Conservation (phyloP, 768 basidiomycete species). For the Podaxis sp. region DNA sequence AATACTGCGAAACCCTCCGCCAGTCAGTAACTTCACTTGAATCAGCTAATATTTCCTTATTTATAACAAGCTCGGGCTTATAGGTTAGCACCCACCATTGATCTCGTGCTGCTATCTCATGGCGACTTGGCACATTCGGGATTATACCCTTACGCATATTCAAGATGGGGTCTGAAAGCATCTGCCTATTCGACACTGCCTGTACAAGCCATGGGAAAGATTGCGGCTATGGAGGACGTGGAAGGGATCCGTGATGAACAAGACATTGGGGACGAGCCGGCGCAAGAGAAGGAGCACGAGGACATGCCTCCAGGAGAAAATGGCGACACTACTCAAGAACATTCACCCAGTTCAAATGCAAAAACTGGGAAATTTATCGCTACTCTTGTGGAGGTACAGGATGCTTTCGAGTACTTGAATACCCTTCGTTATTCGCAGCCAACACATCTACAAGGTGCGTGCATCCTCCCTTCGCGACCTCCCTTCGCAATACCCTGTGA, state of each 20-base stretch:
- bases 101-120: slow-evolving; percentile 92
- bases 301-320: slow-evolving; percentile 17
- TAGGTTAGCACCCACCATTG: slow-evolving; percentile 78
- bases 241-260: slow-evolving; percentile 80
- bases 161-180: slow-evolving; percentile 84
- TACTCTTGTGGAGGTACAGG: slow-evolving; percentile 82
- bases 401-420: slow-evolving; percentile 90
- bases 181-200: slow-evolving; percentile 94
- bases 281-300: slow-evolving; percentile 26
- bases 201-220: slow-evolving; percentile 92
- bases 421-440: slow-evolving; percentile 95
- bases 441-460: slow-evolving; percentile 86
- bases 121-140: slow-evolving; percentile 89
- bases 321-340: slow-evolving; percentile 15
- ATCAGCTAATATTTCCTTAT: slow-evolving; percentile 4
- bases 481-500: neutral
- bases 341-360: slow-evolving; percentile 14
- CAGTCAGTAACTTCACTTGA: slow-evolving; percentile 42
- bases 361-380: slow-evolving; percentile 65
- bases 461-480: slow-evolving; percentile 4
- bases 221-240: slow-evolving; percentile 86
- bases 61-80: slow-evolving; percentile 5
- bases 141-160: slow-evolving; percentile 89
- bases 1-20: slow-evolving; percentile 65
- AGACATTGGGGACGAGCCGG: slow-evolving; percentile 50